Evolutionary conservation across 2,329 filamentous ascomycete species (phyloP).

Genomic region (Neocatenulostroma microsporum): DNA sequence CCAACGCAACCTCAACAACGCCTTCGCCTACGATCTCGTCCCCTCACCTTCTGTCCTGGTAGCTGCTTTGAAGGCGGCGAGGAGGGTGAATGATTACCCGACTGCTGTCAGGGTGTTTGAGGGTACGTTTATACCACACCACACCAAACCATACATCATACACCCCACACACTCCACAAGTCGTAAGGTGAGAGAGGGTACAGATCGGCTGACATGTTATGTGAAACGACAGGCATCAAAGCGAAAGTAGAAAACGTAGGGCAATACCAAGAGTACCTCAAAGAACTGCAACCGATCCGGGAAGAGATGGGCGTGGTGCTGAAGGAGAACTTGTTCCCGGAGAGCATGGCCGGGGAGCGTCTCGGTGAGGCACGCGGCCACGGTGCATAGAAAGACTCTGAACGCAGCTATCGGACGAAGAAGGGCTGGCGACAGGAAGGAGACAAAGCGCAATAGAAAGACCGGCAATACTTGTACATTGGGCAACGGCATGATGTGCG

Average conservation of each 20-base stretch:
- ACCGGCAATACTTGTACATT: no score
- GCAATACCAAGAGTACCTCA: slow-evolving; percentile 94
- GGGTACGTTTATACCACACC: slow-evolving; percentile 52
- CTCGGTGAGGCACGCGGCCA: no score
- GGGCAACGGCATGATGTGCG: no score
- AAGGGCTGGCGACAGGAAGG: no score
- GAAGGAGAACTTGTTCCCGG: slow-evolving; percentile 87
- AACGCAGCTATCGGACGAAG: no score
- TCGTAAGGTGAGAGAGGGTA: no score
- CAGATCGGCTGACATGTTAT: no score
- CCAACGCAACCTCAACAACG: slow-evolving; percentile 96
- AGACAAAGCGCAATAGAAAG: no score
- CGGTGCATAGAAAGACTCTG: no score
- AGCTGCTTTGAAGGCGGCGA: slow-evolving; percentile 85
- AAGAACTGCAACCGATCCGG: slow-evolving; percentile 83
- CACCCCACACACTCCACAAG: no score
- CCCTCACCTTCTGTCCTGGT: slow-evolving; percentile 84
- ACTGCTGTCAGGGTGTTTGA: slow-evolving; percentile 98
- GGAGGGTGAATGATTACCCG: slow-evolving; percentile 96
- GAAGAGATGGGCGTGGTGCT: slow-evolving; percentile 88
- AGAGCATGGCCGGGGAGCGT: slow-evolving; percentile 18
- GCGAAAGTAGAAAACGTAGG: slow-evolving; percentile 98
- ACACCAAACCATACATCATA: no score
- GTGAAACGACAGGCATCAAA: slow-evolving; percentile 70
- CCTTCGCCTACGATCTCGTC: slow-evolving; percentile 99